Percentiles rank a stretch among this genome's conserved stretches.
phyloP scores from a whole-genome alignment of 331 rosid species.

The Rosa hybrid region DNA sequence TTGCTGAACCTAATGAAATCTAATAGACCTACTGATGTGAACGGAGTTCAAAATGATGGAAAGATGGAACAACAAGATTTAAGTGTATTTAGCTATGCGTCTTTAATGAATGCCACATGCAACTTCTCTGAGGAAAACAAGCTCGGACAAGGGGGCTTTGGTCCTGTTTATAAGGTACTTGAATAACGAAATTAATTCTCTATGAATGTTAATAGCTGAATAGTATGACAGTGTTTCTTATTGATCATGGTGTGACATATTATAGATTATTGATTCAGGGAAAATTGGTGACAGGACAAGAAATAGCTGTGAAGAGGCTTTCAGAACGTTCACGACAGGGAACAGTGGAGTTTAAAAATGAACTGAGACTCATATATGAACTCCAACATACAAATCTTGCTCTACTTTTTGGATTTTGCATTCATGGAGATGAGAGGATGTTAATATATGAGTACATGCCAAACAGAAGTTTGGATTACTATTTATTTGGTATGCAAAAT shows the following conservation, averaged over 20 bases:
- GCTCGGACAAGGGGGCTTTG: constrained; percentile 14
- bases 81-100: constrained; percentile 7
- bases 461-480: constrained; percentile 4
- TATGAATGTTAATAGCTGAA: not conserved
- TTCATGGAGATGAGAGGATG: constrained; percentile 1
- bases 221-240: not conserved
- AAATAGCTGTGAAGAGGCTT: constrained; percentile 10
- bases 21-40: constrained; percentile 4
- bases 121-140: constrained; percentile 9
- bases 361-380: not conserved
- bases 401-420: constrained; percentile 13
- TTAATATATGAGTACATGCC: not conserved
- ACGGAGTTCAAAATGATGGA: constrained; percentile 1
- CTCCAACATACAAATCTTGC: constrained; percentile 7
- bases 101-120: not conserved
- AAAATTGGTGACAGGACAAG: constrained; percentile 1
- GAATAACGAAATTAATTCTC: not conserved
- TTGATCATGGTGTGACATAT: not conserved
- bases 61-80: not conserved
- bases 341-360: not conserved
- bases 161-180: constrained; percentile 12
- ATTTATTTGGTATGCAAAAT: not conserved
- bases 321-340: constrained; percentile 2
- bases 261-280: not conserved
- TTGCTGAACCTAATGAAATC: not conserved